Base-by-base conservation (phyloP, 371 early-diverging fungal genomes). In the Actinomortierella wolfii region DNA sequence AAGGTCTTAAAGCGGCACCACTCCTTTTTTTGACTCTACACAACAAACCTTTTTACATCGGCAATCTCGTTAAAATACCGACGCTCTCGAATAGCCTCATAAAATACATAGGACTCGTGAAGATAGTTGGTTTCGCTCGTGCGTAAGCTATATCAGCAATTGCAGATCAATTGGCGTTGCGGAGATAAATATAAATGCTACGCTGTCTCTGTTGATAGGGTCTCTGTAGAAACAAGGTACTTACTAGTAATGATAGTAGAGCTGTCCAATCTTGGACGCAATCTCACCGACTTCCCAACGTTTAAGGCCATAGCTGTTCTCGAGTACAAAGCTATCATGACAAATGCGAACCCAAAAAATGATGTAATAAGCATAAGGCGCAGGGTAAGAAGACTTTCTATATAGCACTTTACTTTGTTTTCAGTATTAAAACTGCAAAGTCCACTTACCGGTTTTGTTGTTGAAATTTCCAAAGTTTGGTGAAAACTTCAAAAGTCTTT, bases 281-380 rank as follows among this genome's bases (percentile, higher is more conserved):
- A 97, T 93, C 67, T 98, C 99, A 26, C 99, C 99, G 55, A 98
- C 94, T 75, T 97, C 97, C 91, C 94, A 95, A 13, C 99, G 88
- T 68, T 96, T 96, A 51, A 98, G 77, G 2, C 95, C 97, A 76
- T 97, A 96, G 53, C 91, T 86, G 69, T 92, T 89, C 71, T 96
- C 97, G 29, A 97, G 76, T 0, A 94, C 78, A 15, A 87, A 74
- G 45, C 95, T 91, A 67, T 20, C n/a, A 18, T 17, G 43, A 55
- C 23, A 6, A 6, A 39, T 24, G 42, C 0, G 39, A 39, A 26
- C 20, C 17, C 39, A 8, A 21, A 43, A 46, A 9, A 1, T 11
- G 15, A 29, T 24, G 18, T 20, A 44, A 2, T 44, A 13, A 44
- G 44, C 15, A 44, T 13, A 2, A 13, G 13, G 20, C 13, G 44